phyloP scores from a whole-genome alignment of 139 green algal species.

The Coccomyxa sp. region DNA sequence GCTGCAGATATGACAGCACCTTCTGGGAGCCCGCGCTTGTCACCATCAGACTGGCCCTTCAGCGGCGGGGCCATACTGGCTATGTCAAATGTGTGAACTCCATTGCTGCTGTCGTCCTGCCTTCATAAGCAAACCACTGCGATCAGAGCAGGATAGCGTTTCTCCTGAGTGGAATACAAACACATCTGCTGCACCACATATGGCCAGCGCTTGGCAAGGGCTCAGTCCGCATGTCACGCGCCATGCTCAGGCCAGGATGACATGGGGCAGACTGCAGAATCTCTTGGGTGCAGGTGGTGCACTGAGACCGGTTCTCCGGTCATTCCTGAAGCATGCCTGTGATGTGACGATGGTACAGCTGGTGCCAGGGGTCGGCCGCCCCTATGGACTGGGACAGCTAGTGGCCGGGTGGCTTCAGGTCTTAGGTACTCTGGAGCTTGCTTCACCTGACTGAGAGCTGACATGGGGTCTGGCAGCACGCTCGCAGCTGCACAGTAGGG shows the following conservation, averaged over 20 bases:
- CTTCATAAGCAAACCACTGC: too few relatives aligned
- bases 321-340: background rate
- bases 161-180: too few relatives aligned
- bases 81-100: slow-evolving; percentile 53
- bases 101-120: slow-evolving; percentile 1
- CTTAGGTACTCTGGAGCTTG: slow-evolving; percentile 48
- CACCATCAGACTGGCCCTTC: slow-evolving; percentile 27
- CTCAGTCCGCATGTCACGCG: too few relatives aligned
- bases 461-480: slow-evolving; percentile 20
- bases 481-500: too few relatives aligned
- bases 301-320: slow-evolving; percentile 5
- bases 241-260: too few relatives aligned
- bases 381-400: slow-evolving; percentile 12
- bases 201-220: too few relatives aligned
- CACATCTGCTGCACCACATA: too few relatives aligned
- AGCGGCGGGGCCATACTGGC: slow-evolving; percentile 46
- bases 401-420: slow-evolving; percentile 51
- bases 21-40: slow-evolving; percentile 27
- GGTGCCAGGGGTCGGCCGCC: background rate
- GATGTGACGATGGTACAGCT: background rate
- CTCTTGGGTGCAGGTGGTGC: too few relatives aligned
- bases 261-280: too few relatives aligned
- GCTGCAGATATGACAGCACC: slow-evolving; percentile 47
- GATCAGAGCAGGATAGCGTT: too few relatives aligned
- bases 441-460: slow-evolving; percentile 31